phyloP scores from a whole-genome alignment of 768 basidiomycete genomes.

The Mrakia frigida region DNA sequence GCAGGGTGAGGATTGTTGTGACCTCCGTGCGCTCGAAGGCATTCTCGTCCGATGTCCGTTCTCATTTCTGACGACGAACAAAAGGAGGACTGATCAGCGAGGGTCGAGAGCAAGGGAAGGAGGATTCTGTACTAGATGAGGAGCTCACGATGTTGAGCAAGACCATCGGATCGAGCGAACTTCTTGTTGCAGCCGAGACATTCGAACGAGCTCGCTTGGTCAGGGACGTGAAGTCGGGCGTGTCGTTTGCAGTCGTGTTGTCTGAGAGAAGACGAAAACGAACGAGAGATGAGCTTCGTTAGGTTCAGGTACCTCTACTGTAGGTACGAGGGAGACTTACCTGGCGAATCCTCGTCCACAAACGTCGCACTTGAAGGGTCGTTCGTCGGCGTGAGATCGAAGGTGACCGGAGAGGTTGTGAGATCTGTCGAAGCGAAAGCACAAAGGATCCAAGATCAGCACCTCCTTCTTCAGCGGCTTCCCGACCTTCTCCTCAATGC shows the following conservation, averaged over 20 bases:
- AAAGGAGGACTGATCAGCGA: background rate
- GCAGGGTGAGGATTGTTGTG: background rate
- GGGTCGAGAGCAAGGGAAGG: background rate
- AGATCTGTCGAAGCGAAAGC: slow-evolving; percentile 1
- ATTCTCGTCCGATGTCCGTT: slow-evolving; percentile 11
- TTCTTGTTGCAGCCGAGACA: slow-evolving; percentile 25
- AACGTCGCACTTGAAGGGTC: slow-evolving; percentile 19
- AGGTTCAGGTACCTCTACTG: background rate
- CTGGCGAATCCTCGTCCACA: slow-evolving; percentile 23
- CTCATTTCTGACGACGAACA: slow-evolving; percentile 1
- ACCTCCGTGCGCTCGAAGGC: background rate
- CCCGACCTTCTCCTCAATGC: background rate
- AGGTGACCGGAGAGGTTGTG: slow-evolving; percentile 22
- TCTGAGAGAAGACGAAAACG: background rate
- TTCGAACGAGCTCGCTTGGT: background rate
- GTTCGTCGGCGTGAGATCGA: slow-evolving; percentile 26
- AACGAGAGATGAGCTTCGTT: background rate
- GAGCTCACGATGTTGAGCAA: slow-evolving; percentile 18
- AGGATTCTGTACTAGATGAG: background rate
- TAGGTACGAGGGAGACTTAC: background rate
- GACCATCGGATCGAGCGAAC: slow-evolving; percentile 20
- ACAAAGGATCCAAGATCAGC: background rate
- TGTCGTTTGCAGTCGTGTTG: slow-evolving; percentile 27
- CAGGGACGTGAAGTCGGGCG: slow-evolving; percentile 5
- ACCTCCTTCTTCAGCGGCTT: background rate